Evolutionary conservation across 179 eudicot species (phyloP).

Genomic region (Nepenthes alata): DNA sequence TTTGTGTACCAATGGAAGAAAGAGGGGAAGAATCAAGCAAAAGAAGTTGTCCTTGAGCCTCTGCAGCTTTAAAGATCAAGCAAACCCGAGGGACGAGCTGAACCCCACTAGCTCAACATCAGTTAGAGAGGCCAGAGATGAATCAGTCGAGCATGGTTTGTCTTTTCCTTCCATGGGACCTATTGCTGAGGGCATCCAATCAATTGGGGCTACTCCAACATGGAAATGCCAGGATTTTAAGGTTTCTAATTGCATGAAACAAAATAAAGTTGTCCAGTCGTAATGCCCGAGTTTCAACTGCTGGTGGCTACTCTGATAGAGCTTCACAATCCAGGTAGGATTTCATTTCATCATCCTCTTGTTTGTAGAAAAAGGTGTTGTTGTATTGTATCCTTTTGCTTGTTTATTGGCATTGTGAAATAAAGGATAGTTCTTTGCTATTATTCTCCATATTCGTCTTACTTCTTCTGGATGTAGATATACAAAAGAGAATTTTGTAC

Average conservation of each 20-base stretch:
- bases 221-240: constrained; percentile 79
- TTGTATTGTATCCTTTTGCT: constrained; percentile 7
- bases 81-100: constrained; percentile 41
- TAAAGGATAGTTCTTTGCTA: constrained; percentile 15
- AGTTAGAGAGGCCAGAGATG: constrained; percentile 17
- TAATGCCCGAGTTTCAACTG: constrained; percentile 21
- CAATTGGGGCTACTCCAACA: constrained; percentile 29
- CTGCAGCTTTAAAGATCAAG: constrained; percentile 52
- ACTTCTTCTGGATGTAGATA: neutral
- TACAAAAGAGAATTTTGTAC: no score
- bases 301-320: constrained; percentile 17
- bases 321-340: constrained; percentile 30
- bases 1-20: constrained; percentile 30
- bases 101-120: constrained; percentile 21
- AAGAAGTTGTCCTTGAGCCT: constrained; percentile 65
- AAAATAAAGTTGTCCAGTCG: constrained; percentile 58
- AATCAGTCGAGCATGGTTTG: constrained; percentile 17
- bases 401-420: constrained; percentile 10
- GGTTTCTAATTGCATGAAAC: constrained; percentile 44
- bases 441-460: constrained; percentile 9
- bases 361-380: constrained; percentile 18
- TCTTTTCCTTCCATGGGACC: constrained; percentile 23
- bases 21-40: constrained; percentile 73
- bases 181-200: constrained; percentile 16
- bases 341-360: constrained; percentile 21